Evolutionary conservation across 108 stramenopile genomes (phyloP).

Genomic region (Nitzschia sp.): DNA sequence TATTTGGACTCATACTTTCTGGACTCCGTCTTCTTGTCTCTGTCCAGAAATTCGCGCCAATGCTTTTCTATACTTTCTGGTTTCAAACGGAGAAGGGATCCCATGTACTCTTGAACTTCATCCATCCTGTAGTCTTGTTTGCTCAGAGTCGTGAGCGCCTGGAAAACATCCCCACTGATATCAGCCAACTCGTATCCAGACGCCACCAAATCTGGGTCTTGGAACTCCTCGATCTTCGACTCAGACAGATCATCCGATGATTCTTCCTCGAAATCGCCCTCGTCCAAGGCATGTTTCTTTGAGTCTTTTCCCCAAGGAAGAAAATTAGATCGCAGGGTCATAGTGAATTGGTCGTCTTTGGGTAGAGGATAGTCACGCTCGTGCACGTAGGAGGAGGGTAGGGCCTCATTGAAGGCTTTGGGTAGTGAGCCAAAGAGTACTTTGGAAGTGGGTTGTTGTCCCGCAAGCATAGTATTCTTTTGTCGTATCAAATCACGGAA

Average conservation of each 20-base stretch:
- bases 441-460: not conserved
- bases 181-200: slow-evolving; percentile 9
- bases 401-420: not conserved
- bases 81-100: not conserved
- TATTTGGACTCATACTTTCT: slow-evolving; percentile 22
- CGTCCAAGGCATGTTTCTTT: not conserved
- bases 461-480: slow-evolving; percentile 7
- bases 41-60: not conserved
- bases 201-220: not conserved
- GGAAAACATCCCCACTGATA: not conserved
- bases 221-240: slow-evolving; percentile 12
- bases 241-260: not conserved
- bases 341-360: slow-evolving; percentile 3
- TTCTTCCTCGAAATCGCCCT: not conserved
- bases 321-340: slow-evolving; percentile 10
- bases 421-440: not conserved
- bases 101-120: slow-evolving; percentile 7
- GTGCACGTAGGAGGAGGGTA: slow-evolving; percentile 7
- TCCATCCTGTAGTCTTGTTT: not conserved
- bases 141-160: not conserved
- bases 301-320: not conserved
- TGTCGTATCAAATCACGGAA: not conserved
- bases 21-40: not conserved
- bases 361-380: slow-evolving; percentile 8
- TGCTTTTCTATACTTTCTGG: not conserved